Base-by-base conservation (phyloP, 768 basidiomycete genomes). In the Leucosporidium creatinivorum region DNA sequence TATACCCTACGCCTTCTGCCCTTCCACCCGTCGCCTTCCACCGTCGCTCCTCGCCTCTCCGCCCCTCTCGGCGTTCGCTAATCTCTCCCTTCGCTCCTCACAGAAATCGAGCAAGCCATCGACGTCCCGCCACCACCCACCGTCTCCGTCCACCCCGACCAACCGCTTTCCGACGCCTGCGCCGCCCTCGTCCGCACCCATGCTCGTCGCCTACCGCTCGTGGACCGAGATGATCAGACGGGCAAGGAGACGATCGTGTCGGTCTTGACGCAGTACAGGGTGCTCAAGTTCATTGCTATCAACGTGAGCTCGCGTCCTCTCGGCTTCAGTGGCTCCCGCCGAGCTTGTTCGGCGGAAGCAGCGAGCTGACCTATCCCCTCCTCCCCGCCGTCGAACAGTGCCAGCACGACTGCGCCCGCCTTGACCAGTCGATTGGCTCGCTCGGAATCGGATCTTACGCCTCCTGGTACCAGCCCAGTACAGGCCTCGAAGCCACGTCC, bases 251-350 rank as follows among this genome's bases (percentile, higher is more conserved):
- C 97, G 52, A 91, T 99, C 74, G 87, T 98, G 28, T 92, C 89
- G 28, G 93, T 98, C 7, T 81, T 99, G 65, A 99, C 96, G 0
- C 96, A 98, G 78, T 99, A 99, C 76, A 86, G 96, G 47, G 88
- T 98, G 21, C 87, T 99, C 80, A 98, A 98, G 79, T 98, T 97
- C 78, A 93, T 99, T 68, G 86, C 96, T 44, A 93, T 94, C 76
- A 99, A 98, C 79, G 94, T 94, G 75, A 64, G 85, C 80, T 33
- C 33, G 9, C 28, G 33, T 8, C 26, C 51, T n/a, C n/a, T n/a
- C n/a, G n/a, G n/a, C n/a, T n/a, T n/a, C n/a, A n/a, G n/a, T n/a
- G n/a, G n/a, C n/a, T n/a, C n/a, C n/a, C n/a, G n/a, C n/a, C n/a
- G n/a, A n/a, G n/a, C n/a, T n/a, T n/a, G n/a, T 10, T 65, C 58